Conservation (phyloP, 73 alveolate species). For the Loxodes magnus region DNA sequence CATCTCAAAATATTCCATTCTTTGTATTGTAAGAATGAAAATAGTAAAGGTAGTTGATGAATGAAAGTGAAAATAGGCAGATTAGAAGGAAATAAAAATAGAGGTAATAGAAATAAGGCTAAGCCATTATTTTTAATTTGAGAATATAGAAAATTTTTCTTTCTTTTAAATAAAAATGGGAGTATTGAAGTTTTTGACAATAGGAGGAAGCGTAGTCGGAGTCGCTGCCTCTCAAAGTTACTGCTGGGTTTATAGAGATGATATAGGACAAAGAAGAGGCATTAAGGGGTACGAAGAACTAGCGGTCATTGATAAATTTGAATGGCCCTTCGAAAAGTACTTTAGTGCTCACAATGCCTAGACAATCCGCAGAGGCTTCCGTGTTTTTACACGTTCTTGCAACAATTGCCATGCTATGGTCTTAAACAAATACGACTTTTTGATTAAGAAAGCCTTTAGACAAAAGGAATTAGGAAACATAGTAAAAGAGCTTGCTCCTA, state of each 20-base stretch:
- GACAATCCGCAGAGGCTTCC: conserved; percentile 86
- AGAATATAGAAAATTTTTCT: too few species aligned
- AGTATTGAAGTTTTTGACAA: too few species aligned
- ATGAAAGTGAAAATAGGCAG: too few species aligned
- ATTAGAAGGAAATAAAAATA: too few species aligned
- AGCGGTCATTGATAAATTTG: conserved; percentile 74
- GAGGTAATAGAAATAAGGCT: too few species aligned
- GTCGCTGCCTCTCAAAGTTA: too few species aligned
- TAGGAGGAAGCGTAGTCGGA: too few species aligned
- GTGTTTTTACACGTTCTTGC: conserved; percentile 79
- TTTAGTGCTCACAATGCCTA: conserved; percentile 76
- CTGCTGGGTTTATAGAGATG: conserved; percentile 86
- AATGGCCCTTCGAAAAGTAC: conserved; percentile 83
- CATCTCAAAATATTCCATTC: too few species aligned
- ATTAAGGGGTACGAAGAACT: conserved; percentile 92
- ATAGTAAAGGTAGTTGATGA: too few species aligned
- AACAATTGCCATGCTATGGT: conserved; percentile 86
- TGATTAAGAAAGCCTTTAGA: conserved; percentile 77
- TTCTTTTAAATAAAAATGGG: too few species aligned
- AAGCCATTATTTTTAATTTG: too few species aligned
- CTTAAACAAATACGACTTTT: conserved; percentile 73
- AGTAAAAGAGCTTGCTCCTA: conserved; percentile 61
- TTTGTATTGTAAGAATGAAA: too few species aligned
- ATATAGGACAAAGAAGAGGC: conserved; percentile 86
- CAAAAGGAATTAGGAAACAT: conserved; percentile 72